Evolutionary conservation across 1,284 basidiomycete genomes (phyloP).

Genomic region (Agroathelia rolfsii): DNA sequence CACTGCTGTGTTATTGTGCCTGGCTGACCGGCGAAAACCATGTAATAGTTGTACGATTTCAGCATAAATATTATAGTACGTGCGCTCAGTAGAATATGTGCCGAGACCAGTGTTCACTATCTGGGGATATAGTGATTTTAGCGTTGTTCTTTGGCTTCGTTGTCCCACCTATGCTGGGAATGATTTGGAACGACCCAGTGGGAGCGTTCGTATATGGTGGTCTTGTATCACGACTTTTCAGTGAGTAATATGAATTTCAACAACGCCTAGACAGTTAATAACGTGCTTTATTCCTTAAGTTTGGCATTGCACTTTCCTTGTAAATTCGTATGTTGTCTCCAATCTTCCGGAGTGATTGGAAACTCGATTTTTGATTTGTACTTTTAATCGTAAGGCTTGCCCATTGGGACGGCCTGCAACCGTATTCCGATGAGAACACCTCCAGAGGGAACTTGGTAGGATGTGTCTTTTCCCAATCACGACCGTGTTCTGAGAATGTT

Average conservation of each 20-base stretch:
- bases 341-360: not conserved
- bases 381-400: too few species aligned
- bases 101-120: not conserved
- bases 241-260: constrained; percentile 27
- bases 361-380: too few species aligned
- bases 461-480: constrained; percentile 3
- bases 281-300: constrained; percentile 25
- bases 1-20: too few species aligned
- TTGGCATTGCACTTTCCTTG: constrained; percentile 74
- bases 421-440: constrained; percentile 71
- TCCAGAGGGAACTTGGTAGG: constrained; percentile 63
- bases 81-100: too few species aligned
- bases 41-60: constrained; percentile 55
- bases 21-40: not conserved
- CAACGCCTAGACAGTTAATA: too few species aligned
- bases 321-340: constrained; percentile 54
- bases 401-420: constrained; percentile 71
- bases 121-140: constrained; percentile 34
- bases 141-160: constrained; percentile 53
- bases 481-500: too few species aligned
- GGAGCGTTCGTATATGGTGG: constrained; percentile 67
- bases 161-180: constrained; percentile 43
- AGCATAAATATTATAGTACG: constrained; percentile 62
- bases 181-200: constrained; percentile 46
- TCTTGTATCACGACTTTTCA: constrained; percentile 47